Base-by-base conservation (phyloP, 2,329 filamentous ascomycete species). In the Gliomastix tumulicola region DNA sequence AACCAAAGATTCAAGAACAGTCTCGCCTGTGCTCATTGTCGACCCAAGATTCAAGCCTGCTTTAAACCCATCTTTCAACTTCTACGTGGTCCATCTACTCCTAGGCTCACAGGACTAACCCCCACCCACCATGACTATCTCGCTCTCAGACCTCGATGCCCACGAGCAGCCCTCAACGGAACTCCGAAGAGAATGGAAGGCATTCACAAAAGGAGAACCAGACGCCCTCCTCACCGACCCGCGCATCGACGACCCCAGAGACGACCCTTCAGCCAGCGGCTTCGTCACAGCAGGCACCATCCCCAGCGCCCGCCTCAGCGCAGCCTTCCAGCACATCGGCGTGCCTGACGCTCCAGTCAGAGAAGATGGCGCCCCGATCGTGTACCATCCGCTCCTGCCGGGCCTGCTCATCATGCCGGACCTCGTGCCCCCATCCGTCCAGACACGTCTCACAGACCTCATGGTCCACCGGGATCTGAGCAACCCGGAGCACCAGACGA, bases 381-480 rank as follows among this genome's bases (percentile, higher is more conserved):
- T 83, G 47, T 74, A 77, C 47, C 76, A 86, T 45, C 66, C 73
- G 3, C 55, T 80, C 20, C 61, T 90, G 33, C 84, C 84, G 57
- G 85, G 84, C 42, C 76, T 98, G 9, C 70, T 84, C 38, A 74
- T 97, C 36, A 63, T 89, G 4, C 89, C 89, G 11, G 73, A 74
- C 19, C 66, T 97, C 8, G 63, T 97, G 9, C 82, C 88, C 5
- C 71, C 75, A 13, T 50, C 64, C 6, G 67, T 85, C 12, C 92
- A 98, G 56, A 64, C 70, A 41, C 62, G 66, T 25, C 68, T 97
- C 4, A 70, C 97, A 6, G 76, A 77, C 31, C 78, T 76, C 37
- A 72, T 95, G 43, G 67, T 96, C 21, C 86, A 94, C 60, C 74
- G 68, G 18, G 84, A 94, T 56, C 74, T 94, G 13, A 79, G 79